A percentile compares a stretch with the other conserved stretches of the same genome.
Conservation (phyloP, 2,329 filamentous ascomycete genomes). For the Trichoderma sp. region DNA sequence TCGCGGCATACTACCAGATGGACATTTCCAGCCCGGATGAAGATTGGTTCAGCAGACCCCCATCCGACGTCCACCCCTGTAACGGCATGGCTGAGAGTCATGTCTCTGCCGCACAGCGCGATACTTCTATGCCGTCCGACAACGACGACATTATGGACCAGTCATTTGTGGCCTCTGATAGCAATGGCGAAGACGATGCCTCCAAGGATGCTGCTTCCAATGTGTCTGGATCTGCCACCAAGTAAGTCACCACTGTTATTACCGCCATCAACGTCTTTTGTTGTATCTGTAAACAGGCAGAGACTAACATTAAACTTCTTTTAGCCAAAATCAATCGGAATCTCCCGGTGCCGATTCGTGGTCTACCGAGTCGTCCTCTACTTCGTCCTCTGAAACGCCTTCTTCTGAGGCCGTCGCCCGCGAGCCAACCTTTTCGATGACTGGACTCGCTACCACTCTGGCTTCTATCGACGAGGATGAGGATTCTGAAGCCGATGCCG, state of each 20-base stretch:
- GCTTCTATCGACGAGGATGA: background rate
- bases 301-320: background rate
- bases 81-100: background rate
- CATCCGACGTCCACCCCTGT: background rate
- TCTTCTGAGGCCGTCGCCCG: background rate
- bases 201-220: background rate
- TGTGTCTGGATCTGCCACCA: background rate
- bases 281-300: background rate
- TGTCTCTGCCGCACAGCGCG: background rate
- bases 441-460: background rate
- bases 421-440: background rate
- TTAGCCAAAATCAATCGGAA: background rate
- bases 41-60: constrained; percentile 30
- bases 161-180: background rate
- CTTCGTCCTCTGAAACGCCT: background rate
- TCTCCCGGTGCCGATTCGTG: background rate
- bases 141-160: background rate
- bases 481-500: background rate
- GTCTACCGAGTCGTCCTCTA: background rate
- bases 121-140: background rate
- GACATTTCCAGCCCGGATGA: constrained; percentile 21
- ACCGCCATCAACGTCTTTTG: background rate
- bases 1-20: constrained; percentile 26
- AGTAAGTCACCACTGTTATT: background rate
- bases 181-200: background rate